Evolutionary conservation across 768 basidiomycete genomes (phyloP), one percentile per base, ranked within the genome.

Genomic region (Phylloporus sp.): DNA sequence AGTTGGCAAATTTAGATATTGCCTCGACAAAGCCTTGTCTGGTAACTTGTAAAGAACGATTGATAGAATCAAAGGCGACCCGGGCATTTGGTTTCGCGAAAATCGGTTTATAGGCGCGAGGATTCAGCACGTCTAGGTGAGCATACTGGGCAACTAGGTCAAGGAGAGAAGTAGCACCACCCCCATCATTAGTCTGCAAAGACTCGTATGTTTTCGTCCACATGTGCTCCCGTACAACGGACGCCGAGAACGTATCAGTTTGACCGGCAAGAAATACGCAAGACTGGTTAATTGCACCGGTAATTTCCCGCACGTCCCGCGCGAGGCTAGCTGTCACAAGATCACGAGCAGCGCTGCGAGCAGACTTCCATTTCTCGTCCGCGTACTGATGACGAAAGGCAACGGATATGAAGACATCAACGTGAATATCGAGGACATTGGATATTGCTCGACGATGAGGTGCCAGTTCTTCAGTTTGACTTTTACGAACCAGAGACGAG

Each of bases 121-220:
- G 61, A 49, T 75, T 76, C 20, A 95, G 70, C 20, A 67, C 62
- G 63, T 91, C 88, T 27, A 94, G 64, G 64, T 91, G 85, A 9
- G 86, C 79, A 24, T 79, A 76, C 26, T 74, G 73, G 2, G 87
- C 75, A 7, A 88, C 69, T 2, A 82, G 71, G 27, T 74, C 68
- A 34, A 94, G 70, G 26, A 94, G 65, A 32, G 78, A 72, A 10
- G 77, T 77, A 22, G 86, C 73, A 1, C 78, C 87, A 28, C 80
- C 74, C 7, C 72, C 63, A 61, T 94, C 89, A 35, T 71, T 72
- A 18, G 79, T 74, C 40, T 79, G 76, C 5, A 93, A 64, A 6
- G 73, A 71, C 9, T 79, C 74, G 59, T 88, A 94, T 3, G 81
- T 70, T 56, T 76, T 78, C 47, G 69, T 72, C 95, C 95, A 97